Evolutionary conservation across 2,329 filamentous ascomycete species (phyloP).

Genomic region (Fusarium anthophilum): DNA sequence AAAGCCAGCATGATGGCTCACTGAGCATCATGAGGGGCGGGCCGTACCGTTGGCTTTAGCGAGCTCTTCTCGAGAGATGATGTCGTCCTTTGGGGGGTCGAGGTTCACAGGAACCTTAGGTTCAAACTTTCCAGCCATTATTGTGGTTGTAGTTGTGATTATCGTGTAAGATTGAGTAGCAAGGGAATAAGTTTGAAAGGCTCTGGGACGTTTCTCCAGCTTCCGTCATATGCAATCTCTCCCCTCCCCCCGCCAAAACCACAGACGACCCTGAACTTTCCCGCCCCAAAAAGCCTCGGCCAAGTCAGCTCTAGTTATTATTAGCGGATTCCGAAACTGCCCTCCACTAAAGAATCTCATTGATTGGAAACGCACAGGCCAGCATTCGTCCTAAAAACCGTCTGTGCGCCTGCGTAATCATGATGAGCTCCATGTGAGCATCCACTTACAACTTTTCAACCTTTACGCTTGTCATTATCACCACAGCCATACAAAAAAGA

Average conservation of each 20-base stretch:
- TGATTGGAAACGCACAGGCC: slow-evolving; percentile 33
- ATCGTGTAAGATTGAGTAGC: neutral
- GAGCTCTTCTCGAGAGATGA: slow-evolving; percentile 82
- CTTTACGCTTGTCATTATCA: slow-evolving; percentile 15
- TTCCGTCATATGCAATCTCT: slow-evolving; percentile 35
- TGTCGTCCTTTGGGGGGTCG: slow-evolving; percentile 85
- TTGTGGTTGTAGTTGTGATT: neutral
- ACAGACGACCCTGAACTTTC: slow-evolving; percentile 10
- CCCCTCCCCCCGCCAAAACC: slow-evolving; percentile 28
- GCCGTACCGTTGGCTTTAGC: slow-evolving; percentile 82
- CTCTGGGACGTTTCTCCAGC: slow-evolving; percentile 9
- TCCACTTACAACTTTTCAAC: slow-evolving; percentile 25
- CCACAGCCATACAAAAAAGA: neutral
- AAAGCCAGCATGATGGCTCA: neutral
- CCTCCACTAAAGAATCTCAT: slow-evolving; percentile 8
- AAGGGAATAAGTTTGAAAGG: neutral
- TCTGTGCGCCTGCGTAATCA: slow-evolving; percentile 29
- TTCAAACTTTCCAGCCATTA: slow-evolving; percentile 75
- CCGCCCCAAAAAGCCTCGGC: slow-evolving; percentile 14
- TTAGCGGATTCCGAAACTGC: neutral
- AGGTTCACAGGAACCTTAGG: slow-evolving; percentile 81
- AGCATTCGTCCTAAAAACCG: slow-evolving; percentile 24
- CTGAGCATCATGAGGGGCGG: neutral
- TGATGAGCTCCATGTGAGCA: slow-evolving; percentile 19
- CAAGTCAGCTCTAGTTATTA: neutral